phyloP scores from a whole-genome alignment of 768 basidiomycete species.

The Guyanaporus albipodus region DNA sequence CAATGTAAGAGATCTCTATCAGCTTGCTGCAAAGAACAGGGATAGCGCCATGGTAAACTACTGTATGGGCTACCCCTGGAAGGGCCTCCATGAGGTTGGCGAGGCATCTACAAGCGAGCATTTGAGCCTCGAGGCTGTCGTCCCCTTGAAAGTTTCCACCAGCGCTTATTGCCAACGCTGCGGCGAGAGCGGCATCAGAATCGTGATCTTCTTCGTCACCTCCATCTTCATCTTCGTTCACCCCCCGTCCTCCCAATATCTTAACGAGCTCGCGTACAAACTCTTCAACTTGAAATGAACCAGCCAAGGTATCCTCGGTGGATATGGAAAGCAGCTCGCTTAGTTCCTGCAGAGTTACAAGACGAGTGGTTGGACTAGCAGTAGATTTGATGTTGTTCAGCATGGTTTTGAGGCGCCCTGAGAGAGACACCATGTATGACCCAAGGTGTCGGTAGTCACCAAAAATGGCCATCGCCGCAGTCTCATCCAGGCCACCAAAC shows the following conservation, averaged over 20 bases:
- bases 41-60: constrained; percentile 98
- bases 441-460: constrained; percentile 86
- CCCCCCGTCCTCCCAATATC: constrained; percentile 79
- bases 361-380: constrained; percentile 80
- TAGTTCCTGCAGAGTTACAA: constrained; percentile 89
- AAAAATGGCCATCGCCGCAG: constrained; percentile 74
- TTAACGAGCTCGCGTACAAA: constrained; percentile 90
- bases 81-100: constrained; percentile 99
- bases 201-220: constrained; percentile 65
- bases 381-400: constrained; percentile 82
- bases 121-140: constrained; percentile 89
- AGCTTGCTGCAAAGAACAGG: constrained; percentile 97
- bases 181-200: constrained; percentile 86
- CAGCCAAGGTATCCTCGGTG: constrained; percentile 94
- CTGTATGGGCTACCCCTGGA: constrained; percentile 94
- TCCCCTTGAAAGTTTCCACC: constrained; percentile 70
- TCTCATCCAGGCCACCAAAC: constrained; percentile 59
- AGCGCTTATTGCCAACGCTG: constrained; percentile 79
- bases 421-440: constrained; percentile 89
- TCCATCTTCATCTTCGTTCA: constrained; percentile 64
- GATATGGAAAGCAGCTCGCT: constrained; percentile 94
- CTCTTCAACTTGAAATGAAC: constrained; percentile 91
- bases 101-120: constrained; percentile 93
- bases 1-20: constrained; percentile 95
- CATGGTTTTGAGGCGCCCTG: constrained; percentile 85